Evolutionary conservation across 305 asterid species (phyloP).

Genomic region (Fraxinus baroniana): DNA sequence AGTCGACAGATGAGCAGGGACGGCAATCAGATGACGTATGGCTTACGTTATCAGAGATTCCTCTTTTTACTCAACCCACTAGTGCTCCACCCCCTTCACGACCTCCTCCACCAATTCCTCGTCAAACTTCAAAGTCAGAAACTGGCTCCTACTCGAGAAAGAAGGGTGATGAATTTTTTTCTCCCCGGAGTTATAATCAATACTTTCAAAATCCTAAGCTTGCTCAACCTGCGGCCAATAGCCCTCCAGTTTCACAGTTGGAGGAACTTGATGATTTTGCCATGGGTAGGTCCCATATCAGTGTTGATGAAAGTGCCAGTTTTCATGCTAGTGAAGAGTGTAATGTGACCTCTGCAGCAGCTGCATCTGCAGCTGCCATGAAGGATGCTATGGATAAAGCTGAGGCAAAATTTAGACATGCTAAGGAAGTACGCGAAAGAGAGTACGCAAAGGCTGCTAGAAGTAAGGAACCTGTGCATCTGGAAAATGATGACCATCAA

Average conservation of each 20-base stretch:
- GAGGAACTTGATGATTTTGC: conserved; percentile 95
- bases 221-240: conserved; percentile 47
- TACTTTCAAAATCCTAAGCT: conserved; percentile 53
- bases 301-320: conserved; percentile 49
- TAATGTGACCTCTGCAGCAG: conserved; percentile 75
- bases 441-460: conserved; percentile 81
- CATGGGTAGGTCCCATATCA: conserved; percentile 57
- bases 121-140: conserved; percentile 48
- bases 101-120: conserved; percentile 96
- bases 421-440: conserved; percentile 95
- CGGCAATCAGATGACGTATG: conserved; percentile 68
- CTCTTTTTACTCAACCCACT: conserved; percentile 86
- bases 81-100: conserved; percentile 95
- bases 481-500: conserved; percentile 54
- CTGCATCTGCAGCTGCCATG: conserved; percentile 98
- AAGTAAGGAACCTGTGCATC: conserved; percentile 54
- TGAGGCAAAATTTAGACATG: conserved; percentile 92
- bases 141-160: conserved; percentile 49
- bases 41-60: conserved; percentile 87
- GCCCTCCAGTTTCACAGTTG: conserved; percentile 63
- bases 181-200: conserved; percentile 48
- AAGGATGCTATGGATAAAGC: conserved; percentile 99
- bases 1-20: conserved; percentile 51
- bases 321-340: conserved; percentile 52
- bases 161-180: conserved; percentile 55